phyloP scores from a whole-genome alignment of 208 protist species.

The Wallacemonas sp. region DNA sequence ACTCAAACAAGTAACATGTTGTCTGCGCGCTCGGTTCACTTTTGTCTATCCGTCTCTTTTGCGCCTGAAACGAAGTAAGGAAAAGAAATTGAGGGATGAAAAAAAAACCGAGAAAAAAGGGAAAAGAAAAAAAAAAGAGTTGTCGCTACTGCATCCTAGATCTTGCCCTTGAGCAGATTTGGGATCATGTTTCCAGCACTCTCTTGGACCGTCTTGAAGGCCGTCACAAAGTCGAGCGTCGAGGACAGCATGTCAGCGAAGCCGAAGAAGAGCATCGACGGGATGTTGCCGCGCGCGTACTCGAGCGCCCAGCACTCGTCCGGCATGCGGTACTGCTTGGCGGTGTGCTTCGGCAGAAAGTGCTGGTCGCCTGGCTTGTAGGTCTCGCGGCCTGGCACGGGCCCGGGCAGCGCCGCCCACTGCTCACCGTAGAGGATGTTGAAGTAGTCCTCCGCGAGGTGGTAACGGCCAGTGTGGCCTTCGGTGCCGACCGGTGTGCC shows the following conservation, averaged over 20 bases:
- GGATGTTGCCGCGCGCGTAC: constrained; percentile 91
- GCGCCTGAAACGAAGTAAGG: no score
- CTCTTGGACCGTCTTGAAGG: constrained; percentile 66
- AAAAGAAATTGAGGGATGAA: constrained; percentile 12
- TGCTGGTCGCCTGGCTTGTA: constrained; percentile 81
- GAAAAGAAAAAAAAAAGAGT: constrained; percentile 19
- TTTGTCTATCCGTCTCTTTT: no score
- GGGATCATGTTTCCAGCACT: constrained; percentile 69
- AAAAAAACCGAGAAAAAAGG: constrained; percentile 7
- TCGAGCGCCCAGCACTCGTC: constrained; percentile 91
- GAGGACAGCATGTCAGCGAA: constrained; percentile 81
- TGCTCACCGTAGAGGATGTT: constrained; percentile 92
- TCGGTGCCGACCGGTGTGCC: constrained; percentile 87
- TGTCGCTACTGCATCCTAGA: constrained; percentile 58
- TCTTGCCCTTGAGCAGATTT: constrained; percentile 73
- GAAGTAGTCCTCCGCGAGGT: constrained; percentile 88
- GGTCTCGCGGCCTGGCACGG: constrained; percentile 38
- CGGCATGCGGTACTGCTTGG: constrained; percentile 93
- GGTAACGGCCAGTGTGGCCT: constrained; percentile 87
- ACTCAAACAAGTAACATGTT: no score
- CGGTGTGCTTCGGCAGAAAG: constrained; percentile 52
- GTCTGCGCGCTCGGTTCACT: no score
- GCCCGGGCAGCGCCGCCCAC: constrained; percentile 59
- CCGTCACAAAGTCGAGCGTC: constrained; percentile 78
- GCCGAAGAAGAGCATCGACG: constrained; percentile 93